These are phyloP conservation scores for Collybia mongolica DNA, from an alignment of 768 basidiomycete genomes.

Conservation along the genomic window DNA sequence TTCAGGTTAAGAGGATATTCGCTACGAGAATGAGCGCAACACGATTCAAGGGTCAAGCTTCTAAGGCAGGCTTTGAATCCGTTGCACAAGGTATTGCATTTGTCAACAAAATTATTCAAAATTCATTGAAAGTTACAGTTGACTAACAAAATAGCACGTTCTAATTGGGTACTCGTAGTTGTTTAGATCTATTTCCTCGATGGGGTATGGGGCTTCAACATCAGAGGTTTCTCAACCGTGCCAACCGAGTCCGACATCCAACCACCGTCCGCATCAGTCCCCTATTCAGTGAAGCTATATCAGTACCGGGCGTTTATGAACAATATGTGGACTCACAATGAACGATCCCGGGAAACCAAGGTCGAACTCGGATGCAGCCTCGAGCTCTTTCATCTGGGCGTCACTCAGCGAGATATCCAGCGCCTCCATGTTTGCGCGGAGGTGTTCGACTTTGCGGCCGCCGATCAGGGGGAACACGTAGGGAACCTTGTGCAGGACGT, in stretches of 20 bases:
- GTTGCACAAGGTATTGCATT: too few relatives aligned
- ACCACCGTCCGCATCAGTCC: too few relatives aligned
- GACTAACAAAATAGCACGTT: too few relatives aligned
- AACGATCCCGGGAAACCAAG: conserved; percentile 40
- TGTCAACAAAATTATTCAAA: too few relatives aligned
- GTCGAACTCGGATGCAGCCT: conserved; percentile 41
- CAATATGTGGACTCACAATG: conserved; percentile 23
- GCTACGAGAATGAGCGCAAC: too few relatives aligned
- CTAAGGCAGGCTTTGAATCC: too few relatives aligned
- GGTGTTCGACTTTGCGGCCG: conserved; percentile 51
- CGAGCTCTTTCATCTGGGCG: conserved; percentile 45
- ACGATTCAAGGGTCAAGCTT: too few relatives aligned
- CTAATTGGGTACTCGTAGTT: not conserved
- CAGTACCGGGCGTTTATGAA: too few relatives aligned
- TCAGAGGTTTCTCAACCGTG: not conserved
- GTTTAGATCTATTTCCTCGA: not conserved
- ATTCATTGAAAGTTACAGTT: too few relatives aligned
- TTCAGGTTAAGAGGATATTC: too few relatives aligned
- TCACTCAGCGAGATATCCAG: conserved; percentile 42
- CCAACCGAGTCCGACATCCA: too few relatives aligned
- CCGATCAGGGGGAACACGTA: conserved; percentile 54
- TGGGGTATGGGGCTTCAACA: not conserved
- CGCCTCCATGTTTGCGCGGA: conserved; percentile 49
- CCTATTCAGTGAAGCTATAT: too few relatives aligned
- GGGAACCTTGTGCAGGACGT: conserved; percentile 51